These are phyloP conservation scores for Mycogone perniciosa DNA, from an alignment of 2,329 filamentous ascomycete genomes.

Conservation along the genomic window DNA sequence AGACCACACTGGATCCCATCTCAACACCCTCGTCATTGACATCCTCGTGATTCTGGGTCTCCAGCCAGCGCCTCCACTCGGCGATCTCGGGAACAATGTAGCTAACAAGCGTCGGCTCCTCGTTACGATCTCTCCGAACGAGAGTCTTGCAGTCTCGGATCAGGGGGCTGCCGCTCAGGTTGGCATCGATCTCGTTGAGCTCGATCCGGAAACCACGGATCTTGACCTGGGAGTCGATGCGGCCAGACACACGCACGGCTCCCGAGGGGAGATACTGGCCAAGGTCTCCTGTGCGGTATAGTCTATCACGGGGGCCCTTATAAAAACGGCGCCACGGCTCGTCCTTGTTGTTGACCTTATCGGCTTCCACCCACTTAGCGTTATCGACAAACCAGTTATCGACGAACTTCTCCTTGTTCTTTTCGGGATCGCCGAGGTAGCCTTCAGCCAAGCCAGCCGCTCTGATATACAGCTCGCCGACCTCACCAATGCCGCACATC, in stretches of 20 bases:
- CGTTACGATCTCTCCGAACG: slow-evolving; percentile 46
- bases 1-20: slow-evolving; percentile 38
- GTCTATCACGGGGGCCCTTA: slow-evolving; percentile 72
- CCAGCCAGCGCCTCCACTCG: slow-evolving; percentile 69
- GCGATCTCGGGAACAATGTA: slow-evolving; percentile 78
- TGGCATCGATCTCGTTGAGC: slow-evolving; percentile 83
- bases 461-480: slow-evolving; percentile 77
- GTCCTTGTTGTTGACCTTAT: slow-evolving; percentile 47
- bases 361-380: slow-evolving; percentile 59
- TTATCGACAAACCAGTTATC: slow-evolving; percentile 81
- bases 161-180: slow-evolving; percentile 66
- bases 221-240: slow-evolving; percentile 87
- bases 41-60: slow-evolving; percentile 47
- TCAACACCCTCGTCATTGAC: slow-evolving; percentile 45
- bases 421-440: slow-evolving; percentile 55
- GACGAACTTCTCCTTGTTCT: slow-evolving; percentile 72
- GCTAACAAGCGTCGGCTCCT: slow-evolving; percentile 75
- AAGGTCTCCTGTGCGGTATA: slow-evolving; percentile 85
- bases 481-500: slow-evolving; percentile 72
- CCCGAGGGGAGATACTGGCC: slow-evolving; percentile 65
- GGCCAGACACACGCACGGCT: slow-evolving; percentile 70
- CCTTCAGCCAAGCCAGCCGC: slow-evolving; percentile 80
- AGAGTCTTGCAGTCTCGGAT: slow-evolving; percentile 83
- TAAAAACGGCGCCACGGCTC: slow-evolving; percentile 76
- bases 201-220: slow-evolving; percentile 95